Evolutionary conservation across 1,139 yeast species (phyloP).

Genomic region (Yueomyces sp.): DNA sequence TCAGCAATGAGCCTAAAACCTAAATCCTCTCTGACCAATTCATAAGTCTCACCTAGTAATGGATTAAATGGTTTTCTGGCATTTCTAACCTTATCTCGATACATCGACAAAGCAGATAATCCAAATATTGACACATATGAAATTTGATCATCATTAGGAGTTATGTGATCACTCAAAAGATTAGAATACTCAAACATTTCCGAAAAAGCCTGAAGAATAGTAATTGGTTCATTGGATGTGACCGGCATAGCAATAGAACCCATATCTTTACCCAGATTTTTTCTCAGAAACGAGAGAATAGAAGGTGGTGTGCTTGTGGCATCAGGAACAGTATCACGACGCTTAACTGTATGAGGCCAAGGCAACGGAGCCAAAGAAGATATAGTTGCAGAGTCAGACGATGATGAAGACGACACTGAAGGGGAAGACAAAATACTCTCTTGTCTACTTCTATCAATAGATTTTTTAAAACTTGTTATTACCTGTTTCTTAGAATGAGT

Average conservation of each 20-base stretch:
- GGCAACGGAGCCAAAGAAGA: constrained; percentile 41
- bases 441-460: no score
- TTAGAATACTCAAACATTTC: constrained; percentile 70
- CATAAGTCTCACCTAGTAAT: constrained; percentile 75
- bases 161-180: constrained; percentile 28
- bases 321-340: constrained; percentile 50
- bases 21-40: constrained; percentile 64
- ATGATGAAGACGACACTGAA: not conserved
- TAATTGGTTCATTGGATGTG: constrained; percentile 80
- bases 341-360: constrained; percentile 27
- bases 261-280: constrained; percentile 86
- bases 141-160: constrained; percentile 23
- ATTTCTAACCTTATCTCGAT: constrained; percentile 63
- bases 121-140: constrained; percentile 70
- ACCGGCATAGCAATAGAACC: constrained; percentile 89
- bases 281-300: constrained; percentile 62
- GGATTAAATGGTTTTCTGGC: constrained; percentile 89
- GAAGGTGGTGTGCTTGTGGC: constrained; percentile 70
- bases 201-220: constrained; percentile 65
- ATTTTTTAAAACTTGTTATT: no score
- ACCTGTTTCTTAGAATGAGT: no score
- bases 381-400: not conserved
- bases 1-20: constrained; percentile 63
- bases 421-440: not conserved
- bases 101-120: constrained; percentile 54